Conservation (phyloP, 2,329 filamentous ascomycete genomes). For the Hymenoscyphus linearis region DNA sequence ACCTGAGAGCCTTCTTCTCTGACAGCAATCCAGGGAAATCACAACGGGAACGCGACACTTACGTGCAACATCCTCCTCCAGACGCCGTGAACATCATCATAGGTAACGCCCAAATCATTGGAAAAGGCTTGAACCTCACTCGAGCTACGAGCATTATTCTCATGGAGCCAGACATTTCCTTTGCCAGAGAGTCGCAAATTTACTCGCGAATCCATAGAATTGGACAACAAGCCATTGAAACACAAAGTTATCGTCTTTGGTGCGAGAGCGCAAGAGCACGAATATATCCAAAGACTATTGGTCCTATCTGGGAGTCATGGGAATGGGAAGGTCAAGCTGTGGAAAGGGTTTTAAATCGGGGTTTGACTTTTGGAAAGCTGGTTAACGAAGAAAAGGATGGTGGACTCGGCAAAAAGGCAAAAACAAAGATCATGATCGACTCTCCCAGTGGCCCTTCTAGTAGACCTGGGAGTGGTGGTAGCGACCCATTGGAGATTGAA, state of each 20-base stretch:
- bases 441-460: too few relatives aligned
- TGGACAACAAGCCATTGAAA: constrained; percentile 5
- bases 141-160: constrained; percentile 9
- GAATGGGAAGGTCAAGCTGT: neutral
- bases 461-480: too few relatives aligned
- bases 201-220: constrained; percentile 14
- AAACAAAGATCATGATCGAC: too few relatives aligned
- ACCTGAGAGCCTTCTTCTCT: constrained; percentile 6
- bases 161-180: constrained; percentile 14
- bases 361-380: neutral
- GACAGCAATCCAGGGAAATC: constrained; percentile 6
- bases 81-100: constrained; percentile 5
- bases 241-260: constrained; percentile 5
- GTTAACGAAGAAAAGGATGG: neutral
- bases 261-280: neutral
- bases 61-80: neutral
- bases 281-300: neutral
- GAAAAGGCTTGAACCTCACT: constrained; percentile 10
- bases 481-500: too few relatives aligned
- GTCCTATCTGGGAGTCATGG: neutral
- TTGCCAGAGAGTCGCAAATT: constrained; percentile 7
- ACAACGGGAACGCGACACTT: neutral
- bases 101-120: constrained; percentile 7
- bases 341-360: neutral
- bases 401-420: neutral